phyloP scores from a whole-genome alignment of 139 green algal genomes.

The Axilococcus clingmanii region DNA sequence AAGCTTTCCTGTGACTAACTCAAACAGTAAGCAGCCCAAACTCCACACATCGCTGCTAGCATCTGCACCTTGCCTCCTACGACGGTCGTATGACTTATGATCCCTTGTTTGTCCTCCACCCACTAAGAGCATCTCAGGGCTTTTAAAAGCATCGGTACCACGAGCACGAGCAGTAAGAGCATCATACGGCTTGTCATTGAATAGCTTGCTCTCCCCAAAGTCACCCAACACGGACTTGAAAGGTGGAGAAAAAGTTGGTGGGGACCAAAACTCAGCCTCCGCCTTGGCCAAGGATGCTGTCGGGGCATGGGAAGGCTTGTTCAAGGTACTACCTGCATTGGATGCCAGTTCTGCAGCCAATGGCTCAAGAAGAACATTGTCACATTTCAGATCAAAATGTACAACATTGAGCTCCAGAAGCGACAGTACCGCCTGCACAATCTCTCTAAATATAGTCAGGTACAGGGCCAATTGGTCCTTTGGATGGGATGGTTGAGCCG shows the following conservation, averaged over 20 bases:
- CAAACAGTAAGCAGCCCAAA: conserved; percentile 73
- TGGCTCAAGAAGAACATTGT: conserved; percentile 70
- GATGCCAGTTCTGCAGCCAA: conserved; percentile 36
- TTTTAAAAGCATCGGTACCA: conserved; percentile 75
- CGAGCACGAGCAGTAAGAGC: conserved; percentile 26
- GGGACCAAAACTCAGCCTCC: too few relatives aligned
- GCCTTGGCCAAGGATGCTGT: too few relatives aligned
- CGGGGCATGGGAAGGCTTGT: too few relatives aligned
- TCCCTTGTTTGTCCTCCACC: conserved; percentile 16
- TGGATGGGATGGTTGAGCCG: conserved; percentile 5
- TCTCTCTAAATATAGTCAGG: conserved; percentile 42
- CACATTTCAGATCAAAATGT: conserved; percentile 84
- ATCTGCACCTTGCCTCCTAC: conserved; percentile 39
- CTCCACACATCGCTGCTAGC: conserved; percentile 69
- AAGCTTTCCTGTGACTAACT: conserved; percentile 60
- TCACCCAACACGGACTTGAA: conserved; percentile 58
- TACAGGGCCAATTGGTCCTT: conserved; percentile 28
- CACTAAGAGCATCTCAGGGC: conserved; percentile 75
- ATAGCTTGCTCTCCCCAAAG: conserved; percentile 62
- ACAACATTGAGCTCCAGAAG: conserved; percentile 45
- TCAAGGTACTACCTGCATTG: too few relatives aligned
- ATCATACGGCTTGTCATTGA: conserved; percentile 2
- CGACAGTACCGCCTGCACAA: conserved; percentile 31
- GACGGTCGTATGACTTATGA: conserved; percentile 21
- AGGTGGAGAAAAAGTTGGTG: conserved; percentile 11